Evolutionary conservation across 176 grass and related monocot species (phyloP), one percentile per base, ranked within the genome.

Genomic region (Themeda triandra): DNA sequence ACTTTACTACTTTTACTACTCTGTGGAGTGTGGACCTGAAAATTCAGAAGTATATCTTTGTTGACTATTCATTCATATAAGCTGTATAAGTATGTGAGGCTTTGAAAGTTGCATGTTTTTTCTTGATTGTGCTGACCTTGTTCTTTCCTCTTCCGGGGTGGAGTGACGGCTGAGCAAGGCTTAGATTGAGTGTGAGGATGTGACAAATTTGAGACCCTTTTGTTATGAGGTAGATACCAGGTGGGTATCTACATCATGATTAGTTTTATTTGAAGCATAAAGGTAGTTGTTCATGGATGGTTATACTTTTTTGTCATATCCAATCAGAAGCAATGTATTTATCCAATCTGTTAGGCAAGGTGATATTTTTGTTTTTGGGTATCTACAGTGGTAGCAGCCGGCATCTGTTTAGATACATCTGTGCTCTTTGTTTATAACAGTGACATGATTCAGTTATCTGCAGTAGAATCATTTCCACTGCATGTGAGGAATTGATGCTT

Each of bases 241-340:
- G 54, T 42, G 15, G 15, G 17, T 68, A 37, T 33, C 46, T 76
- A 36, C 69, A 53, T 29, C n/a, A 63, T 28, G 59, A 60, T 73
- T 63, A 29, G 29, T 28, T 70, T 71, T 2, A 1, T 72, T 42
- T 58, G 54, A 54, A 72, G 65, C 83, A 72, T 44, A 86, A 86
- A 86, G 63, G 19, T 73, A 8, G 10, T 78, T 77, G 21, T n/a
- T 0, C 45, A 28, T 73, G 73, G 79, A 73, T 67, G 67, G 66
- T 78, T 78, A 72, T 86, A 66, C 64, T 36, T 77, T 86, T 64
- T 71, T 78, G 10, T 78, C 54, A 35, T 51, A 45, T 65, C 19
- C 32, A 77, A 32, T 70, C 30, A 36, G 33, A 86, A 82, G 35
- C 45, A 46, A 86, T 83, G 32, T 74, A 83, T 80, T 90, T 82